Evolutionary conservation across 2,329 filamentous ascomycete species (phyloP), one percentile per base, ranked within the genome.

Genomic region (Trichoderma simmonsii): DNA sequence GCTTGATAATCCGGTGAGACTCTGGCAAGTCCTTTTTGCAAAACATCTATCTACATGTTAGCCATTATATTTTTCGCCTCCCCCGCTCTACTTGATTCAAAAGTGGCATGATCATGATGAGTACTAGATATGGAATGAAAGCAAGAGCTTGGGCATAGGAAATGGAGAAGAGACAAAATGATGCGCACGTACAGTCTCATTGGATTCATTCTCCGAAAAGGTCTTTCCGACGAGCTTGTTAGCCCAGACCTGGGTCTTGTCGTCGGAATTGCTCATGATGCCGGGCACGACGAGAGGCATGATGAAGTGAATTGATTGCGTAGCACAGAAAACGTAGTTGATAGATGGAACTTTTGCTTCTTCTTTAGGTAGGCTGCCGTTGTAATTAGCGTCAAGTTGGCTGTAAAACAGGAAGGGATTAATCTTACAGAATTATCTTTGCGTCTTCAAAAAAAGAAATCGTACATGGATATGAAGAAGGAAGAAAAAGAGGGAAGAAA

Each of bases 261-360:
- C 77, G 74, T 79, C 79, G 54, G 83, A 80, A 73, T 81, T 82
- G 73, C 81, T 83, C 74, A 84, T 89, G 76, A 90, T 81, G 77
- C 86, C 87, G 70, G 89, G 88, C 21, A 90, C 85, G 76, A 91
- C 85, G 81, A 91, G 89, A 87, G 89, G 89, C 89, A 91, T 90
- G 82, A n/a, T 79, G 51, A 6, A 24, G n/a, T 66, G 11, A 1
- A n/a, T 66, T n/a, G 28, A 4, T 24, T 36, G 43, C n/a, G 28
- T 24, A 8, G 18, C 9, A 14, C 2, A 26, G 32, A n/a, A 30
- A 15, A 59, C 26, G 26, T 18, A 59, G 15, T 30, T 28, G 56
- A 8, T 30, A 3, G 5, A n/a, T 21, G 28, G 18, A 60, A 21
- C n/a, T 54, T 54, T 24, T 54, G 48, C 48, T 54, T 65, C 28